Base-by-base conservation (phyloP, 1,284 basidiomycete species). In the Neotropicomus parvogracilis region DNA sequence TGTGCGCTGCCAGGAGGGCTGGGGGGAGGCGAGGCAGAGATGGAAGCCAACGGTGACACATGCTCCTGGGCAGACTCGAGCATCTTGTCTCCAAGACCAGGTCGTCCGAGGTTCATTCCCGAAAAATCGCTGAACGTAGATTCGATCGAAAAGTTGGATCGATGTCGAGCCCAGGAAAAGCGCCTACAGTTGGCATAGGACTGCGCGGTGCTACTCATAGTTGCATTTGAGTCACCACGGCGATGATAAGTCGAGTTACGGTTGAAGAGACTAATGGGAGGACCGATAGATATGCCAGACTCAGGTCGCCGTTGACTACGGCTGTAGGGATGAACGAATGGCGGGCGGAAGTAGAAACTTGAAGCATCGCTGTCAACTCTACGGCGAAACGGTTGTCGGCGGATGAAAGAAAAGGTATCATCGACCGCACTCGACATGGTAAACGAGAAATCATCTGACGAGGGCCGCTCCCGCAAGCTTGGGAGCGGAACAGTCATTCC, bases 1-100 rank as follows among this genome's bases (percentile, higher is more conserved):
- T 31, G 41, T 4, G 45, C 1, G 16, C 66, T 54, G 49, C 66
- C 66, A 16, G 62, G 55, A 14, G 63, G 59, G 45, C 75, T 76
- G 34, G 75, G 75, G 10, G 75, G 63, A 3, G 86, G 85, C 0
- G 85, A 88, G 0, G 79, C 86, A 1, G 82, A 78, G 55, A 91
- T 90, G 0, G 85, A 73, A 0, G 75, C 65, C 24, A 91, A 72
- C 0, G 83, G 79, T 48, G 78, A 74, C 4, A 76, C 77, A 35
- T 73, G 75, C 40, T 84, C 82, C 7, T 68, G 71, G n/a, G 70
- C 70, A 16, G 72, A 78, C 26, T 86, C 80, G 59, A 93, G 90
- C 90, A 93, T 92, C 73, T 91, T 89, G 60, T 92, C 91, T 0
- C 91, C 89, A 3, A 93, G 66, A 2, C 83, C 88, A 2, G 90